Conservation (phyloP, 306 rosid genomes). For the Comarum palustre region DNA sequence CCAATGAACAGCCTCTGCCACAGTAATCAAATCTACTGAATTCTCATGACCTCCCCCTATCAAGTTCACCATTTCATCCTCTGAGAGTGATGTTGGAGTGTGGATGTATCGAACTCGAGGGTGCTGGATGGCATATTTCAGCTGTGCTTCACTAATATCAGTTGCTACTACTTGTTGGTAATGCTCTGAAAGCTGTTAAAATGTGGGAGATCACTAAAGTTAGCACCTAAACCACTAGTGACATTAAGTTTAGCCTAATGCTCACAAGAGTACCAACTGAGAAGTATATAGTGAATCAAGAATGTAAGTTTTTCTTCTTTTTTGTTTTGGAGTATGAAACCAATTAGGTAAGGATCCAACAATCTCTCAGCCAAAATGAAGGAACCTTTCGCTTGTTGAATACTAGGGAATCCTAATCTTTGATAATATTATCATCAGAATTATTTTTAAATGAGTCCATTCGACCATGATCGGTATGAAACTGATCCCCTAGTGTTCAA, state of each 20-base stretch:
- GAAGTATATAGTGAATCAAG: not conserved
- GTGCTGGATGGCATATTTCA: conserved; percentile 31
- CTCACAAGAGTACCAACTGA: not conserved
- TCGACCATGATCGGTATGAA: not conserved
- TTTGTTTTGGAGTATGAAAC: not conserved
- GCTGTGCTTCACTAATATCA: conserved; percentile 30
- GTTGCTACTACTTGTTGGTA: conserved; percentile 34
- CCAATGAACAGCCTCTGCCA: conserved; percentile 40
- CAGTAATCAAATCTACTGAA: conserved; percentile 18
- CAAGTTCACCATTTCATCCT: conserved; percentile 26
- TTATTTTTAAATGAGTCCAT: not conserved
- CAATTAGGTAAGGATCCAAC: not conserved
- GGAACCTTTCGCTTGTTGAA: not conserved
- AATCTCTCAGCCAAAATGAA: not conserved
- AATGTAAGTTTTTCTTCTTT: not conserved
- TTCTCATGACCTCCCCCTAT: conserved; percentile 30
- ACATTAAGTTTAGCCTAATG: not conserved
- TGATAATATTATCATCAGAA: not conserved
- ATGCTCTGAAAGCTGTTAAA: conserved; percentile 28
- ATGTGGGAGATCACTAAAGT: not conserved
- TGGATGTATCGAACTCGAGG: conserved; percentile 34
- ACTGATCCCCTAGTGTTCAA: not conserved
- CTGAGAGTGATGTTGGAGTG: conserved; percentile 25
- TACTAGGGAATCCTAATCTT: not conserved
- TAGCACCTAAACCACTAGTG: not conserved